Evolutionary conservation across 2,329 filamentous ascomycete species (phyloP), one percentile per base, ranked within the genome.

Genomic region (Xylaria sp.): DNA sequence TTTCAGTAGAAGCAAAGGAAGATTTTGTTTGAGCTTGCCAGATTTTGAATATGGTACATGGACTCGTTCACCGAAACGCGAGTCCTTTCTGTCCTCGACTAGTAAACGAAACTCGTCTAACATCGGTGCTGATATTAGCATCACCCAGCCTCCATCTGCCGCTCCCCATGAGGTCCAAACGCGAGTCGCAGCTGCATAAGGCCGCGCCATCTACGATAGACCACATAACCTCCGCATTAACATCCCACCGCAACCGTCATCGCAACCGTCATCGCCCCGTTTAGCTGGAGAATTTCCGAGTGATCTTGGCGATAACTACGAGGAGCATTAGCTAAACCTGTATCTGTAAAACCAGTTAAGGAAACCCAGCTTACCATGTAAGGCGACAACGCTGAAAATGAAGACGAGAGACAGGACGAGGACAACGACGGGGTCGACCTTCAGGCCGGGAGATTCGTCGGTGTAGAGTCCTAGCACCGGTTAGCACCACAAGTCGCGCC

Each of bases 371-470:
- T 67, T 86, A 97, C 94, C 92, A 79, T 99, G 94, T 71, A 99
- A 83, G 66, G 92, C 92, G 70, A 99, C 94, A 71, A 99, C 94
- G 71, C 90, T 94, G 80, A 99, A 97, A 76, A 99, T 99, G 77
- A 99, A 99, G 60, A 96, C 94, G 68, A 99, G 85, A 70, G 91
- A 96, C 66, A 99, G 83, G 65, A 97, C 94, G 70, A 99, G 84
- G 62, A 99, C 93, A 63, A 99, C 92, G 56, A 99, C 94, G 19
- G 94, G 94, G 74, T 99, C 94, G 63, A 99, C 94, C 81, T 97
- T 96, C 69, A 99, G 81, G 59, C 94, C 94, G 54, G 94, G 94
- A 63, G 91, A 96, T 81, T 99, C 94, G 72, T 99, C 94, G 54
- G 94, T 99, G 86, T 99, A 99, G 41, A 99, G 88, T 76, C 86